Conservation (phyloP, 1,284 basidiomycete genomes). For the Moesziomyces antarcticus region DNA sequence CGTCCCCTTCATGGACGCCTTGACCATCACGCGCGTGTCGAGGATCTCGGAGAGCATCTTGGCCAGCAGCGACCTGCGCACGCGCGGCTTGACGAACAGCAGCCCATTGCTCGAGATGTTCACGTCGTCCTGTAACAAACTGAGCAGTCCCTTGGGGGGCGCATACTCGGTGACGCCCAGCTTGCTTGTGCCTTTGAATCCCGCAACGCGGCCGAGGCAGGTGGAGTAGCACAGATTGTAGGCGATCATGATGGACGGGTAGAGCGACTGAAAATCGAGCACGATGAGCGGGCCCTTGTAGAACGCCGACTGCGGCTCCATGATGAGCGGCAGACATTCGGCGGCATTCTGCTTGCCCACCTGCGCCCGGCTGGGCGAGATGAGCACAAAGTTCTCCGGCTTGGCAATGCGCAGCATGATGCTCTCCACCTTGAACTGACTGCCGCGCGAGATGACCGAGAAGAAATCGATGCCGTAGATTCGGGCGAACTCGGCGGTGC, state of each 20-base stretch:
- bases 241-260: conserved; percentile 97
- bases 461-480: conserved; percentile 97
- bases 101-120: conserved; percentile 80
- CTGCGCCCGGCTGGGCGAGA: conserved; percentile 60
- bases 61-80: conserved; percentile 84
- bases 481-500: conserved; percentile 83
- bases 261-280: conserved; percentile 94
- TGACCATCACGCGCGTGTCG: conserved; percentile 97
- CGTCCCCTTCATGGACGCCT: conserved; percentile 87
- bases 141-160: conserved; percentile 74
- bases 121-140: conserved; percentile 33
- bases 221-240: conserved; percentile 82
- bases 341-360: conserved; percentile 87
- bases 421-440: conserved; percentile 98
- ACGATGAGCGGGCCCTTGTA: conserved; percentile 91
- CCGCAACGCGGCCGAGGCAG: conserved; percentile 85
- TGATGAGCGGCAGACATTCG: conserved; percentile 91
- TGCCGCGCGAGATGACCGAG: conserved; percentile 91
- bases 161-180: conserved; percentile 82
- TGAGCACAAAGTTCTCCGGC: conserved; percentile 77
- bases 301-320: conserved; percentile 92
- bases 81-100: conserved; percentile 86
- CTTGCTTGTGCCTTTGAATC: conserved; percentile 88
- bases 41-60: conserved; percentile 93
- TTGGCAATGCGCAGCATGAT: conserved; percentile 99